phyloP scores from a whole-genome alignment of 768 basidiomycete genomes.

The Leccinum subgranulosum region DNA sequence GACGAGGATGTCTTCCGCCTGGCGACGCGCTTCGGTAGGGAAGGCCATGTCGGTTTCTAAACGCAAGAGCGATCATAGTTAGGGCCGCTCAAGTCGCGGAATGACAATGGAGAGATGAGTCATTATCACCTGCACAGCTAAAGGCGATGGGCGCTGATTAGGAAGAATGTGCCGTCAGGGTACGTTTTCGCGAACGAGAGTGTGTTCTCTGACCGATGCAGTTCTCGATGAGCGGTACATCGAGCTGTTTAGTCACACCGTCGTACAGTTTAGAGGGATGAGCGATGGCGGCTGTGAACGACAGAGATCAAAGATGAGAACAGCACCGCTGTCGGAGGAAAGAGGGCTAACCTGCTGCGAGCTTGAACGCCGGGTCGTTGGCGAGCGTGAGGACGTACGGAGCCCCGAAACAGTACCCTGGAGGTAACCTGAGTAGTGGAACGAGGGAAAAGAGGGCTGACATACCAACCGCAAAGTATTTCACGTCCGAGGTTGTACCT shows the following conservation, averaged over 20 bases:
- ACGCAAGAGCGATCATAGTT: neutral
- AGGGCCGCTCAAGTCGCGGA: neutral
- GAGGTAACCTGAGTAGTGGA: neutral
- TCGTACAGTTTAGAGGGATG: slow-evolving; percentile 42
- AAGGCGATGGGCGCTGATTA: slow-evolving; percentile 51
- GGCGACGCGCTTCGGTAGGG: slow-evolving; percentile 47
- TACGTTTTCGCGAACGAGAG: neutral
- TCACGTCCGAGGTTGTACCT: slow-evolving; percentile 27
- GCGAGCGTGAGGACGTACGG: slow-evolving; percentile 48
- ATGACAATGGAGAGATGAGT: neutral
- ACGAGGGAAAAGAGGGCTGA: neutral
- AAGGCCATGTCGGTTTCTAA: slow-evolving; percentile 57
- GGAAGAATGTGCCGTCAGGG: neutral
- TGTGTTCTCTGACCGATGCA: slow-evolving; percentile 40
- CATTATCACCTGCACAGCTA: slow-evolving; percentile 49
- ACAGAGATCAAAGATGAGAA: neutral
- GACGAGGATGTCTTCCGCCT: slow-evolving; percentile 54
- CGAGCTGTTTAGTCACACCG: slow-evolving; percentile 29
- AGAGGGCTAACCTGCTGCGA: slow-evolving; percentile 42
- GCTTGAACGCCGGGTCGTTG: slow-evolving; percentile 35
- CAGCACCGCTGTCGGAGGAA: neutral
- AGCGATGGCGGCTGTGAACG: slow-evolving; percentile 46
- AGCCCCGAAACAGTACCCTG: slow-evolving; percentile 60
- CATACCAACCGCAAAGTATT: slow-evolving; percentile 46
- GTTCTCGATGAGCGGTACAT: slow-evolving; percentile 45